A percentile compares a stretch with the other conserved stretches of the same genome.
Conservation (phyloP, 2,329 filamentous ascomycete species). For the Bipolaris sorokiniana region DNA sequence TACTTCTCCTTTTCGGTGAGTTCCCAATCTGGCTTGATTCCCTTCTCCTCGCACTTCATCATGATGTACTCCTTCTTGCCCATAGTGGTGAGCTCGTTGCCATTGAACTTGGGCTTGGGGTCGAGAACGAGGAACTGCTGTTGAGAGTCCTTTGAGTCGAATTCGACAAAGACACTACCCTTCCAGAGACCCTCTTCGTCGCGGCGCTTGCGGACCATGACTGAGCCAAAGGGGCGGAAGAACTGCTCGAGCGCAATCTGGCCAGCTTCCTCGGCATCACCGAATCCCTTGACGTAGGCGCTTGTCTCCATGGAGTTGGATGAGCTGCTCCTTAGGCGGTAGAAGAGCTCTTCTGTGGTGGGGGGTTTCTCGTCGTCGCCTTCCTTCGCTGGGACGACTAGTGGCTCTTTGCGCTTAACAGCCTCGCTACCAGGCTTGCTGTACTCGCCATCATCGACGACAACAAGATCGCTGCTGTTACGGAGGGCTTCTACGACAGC, state of each 20-base stretch:
- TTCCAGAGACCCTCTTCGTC: constrained; percentile 77
- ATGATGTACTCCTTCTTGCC: constrained; percentile 84
- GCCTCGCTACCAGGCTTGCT: constrained; percentile 48
- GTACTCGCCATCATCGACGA: constrained; percentile 75
- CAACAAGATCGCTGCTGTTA: constrained; percentile 73
- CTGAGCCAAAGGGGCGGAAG: constrained; percentile 79
- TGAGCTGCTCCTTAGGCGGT: constrained; percentile 59
- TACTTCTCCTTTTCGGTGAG: constrained; percentile 36
- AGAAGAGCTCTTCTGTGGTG: constrained; percentile 52
- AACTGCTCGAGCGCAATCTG: constrained; percentile 95
- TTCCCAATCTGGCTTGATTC: constrained; percentile 52
- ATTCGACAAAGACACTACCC: constrained; percentile 95
- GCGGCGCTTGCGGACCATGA: constrained; percentile 86
- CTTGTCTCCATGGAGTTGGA: constrained; percentile 73
- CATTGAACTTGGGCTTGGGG: constrained; percentile 84
- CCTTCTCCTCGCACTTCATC: constrained; percentile 55
- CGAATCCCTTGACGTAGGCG: constrained; percentile 94
- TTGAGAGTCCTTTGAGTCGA: constrained; percentile 76
- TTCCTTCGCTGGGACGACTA: constrained; percentile 46
- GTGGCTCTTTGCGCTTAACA: constrained; percentile 73
- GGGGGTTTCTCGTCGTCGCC: constrained; percentile 39
- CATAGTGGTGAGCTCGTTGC: constrained; percentile 78
- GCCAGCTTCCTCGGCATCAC: constrained; percentile 78
- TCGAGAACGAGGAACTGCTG: constrained; percentile 81
- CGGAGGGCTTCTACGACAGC: constrained; percentile 83